Percentiles rank a stretch among this genome's conserved stretches.
Evolutionary conservation across 345 rosid species (phyloP).

Genomic region (Schrenkiella parvula): DNA sequence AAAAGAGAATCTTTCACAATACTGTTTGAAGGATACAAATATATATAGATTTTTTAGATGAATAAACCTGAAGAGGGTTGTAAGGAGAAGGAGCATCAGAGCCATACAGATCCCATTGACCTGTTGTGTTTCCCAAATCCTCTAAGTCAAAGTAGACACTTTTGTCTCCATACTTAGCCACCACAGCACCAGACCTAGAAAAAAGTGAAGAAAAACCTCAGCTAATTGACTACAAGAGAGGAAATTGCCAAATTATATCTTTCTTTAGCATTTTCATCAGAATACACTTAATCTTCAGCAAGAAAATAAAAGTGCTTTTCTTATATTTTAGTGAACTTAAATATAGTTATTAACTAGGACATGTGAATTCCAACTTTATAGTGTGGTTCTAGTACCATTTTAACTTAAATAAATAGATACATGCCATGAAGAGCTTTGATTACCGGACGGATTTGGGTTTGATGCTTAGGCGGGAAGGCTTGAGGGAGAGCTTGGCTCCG

Average conservation of each 20-base stretch:
- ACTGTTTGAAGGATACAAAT: background rate
- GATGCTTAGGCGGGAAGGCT: conserved; percentile 53
- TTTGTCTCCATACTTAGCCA: conserved; percentile 94
- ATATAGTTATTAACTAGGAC: background rate
- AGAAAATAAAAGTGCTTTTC: background rate
- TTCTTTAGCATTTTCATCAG: background rate
- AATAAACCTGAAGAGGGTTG: conserved; percentile 83
- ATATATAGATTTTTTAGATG: background rate
- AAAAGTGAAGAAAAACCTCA: background rate
- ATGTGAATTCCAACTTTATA: background rate
- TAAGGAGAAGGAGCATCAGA: conserved; percentile 98
- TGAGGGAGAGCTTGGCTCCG: conserved; percentile 69
- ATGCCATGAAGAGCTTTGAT: background rate
- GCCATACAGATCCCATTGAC: conserved; percentile 96
- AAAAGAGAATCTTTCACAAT: background rate
- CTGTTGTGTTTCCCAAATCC: conserved; percentile 93
- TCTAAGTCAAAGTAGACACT: conserved; percentile 95
- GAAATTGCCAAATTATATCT: background rate
- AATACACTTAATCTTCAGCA: background rate
- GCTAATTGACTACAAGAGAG: conserved; percentile 2
- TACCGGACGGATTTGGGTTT: conserved; percentile 55
- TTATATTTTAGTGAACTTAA: background rate
- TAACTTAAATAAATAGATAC: background rate
- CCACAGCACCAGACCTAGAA: conserved; percentile 51
- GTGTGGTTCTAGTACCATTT: background rate